phyloP scores from a whole-genome alignment of 768 basidiomycete genomes.

The Suillus plorans region DNA sequence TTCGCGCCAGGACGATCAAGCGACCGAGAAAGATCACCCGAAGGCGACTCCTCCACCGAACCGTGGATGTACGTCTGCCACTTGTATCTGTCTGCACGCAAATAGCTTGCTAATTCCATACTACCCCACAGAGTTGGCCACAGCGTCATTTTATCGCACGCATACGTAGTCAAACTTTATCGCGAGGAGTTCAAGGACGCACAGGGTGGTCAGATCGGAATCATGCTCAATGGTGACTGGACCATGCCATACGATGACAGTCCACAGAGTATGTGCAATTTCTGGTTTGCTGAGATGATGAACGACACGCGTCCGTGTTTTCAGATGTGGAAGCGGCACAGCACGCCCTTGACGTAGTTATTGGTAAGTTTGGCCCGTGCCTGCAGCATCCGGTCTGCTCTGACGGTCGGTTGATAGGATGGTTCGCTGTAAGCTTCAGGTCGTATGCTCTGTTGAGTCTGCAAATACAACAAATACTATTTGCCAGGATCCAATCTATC shows the following conservation, averaged over 20 bases:
- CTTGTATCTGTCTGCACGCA: background rate
- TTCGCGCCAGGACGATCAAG: constrained; percentile 73
- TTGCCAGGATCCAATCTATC: constrained; percentile 62
- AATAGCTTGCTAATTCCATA: background rate
- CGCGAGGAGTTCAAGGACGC: constrained; percentile 60
- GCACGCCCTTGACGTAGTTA: constrained; percentile 68
- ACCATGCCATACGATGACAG: constrained; percentile 68
- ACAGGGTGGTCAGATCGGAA: constrained; percentile 72
- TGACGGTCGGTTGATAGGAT: constrained; percentile 38
- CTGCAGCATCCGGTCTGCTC: constrained; percentile 18
- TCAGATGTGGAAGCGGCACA: constrained; percentile 69
- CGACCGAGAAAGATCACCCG: constrained; percentile 56
- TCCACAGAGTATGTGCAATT: constrained; percentile 54
- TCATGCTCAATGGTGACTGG: constrained; percentile 79
- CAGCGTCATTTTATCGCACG: constrained; percentile 67
- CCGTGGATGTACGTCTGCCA: constrained; percentile 60
- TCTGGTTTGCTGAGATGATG: background rate
- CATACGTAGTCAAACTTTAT: constrained; percentile 63
- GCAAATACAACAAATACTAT: background rate
- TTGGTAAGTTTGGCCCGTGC: constrained; percentile 49
- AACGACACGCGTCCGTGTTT: constrained; percentile 4
- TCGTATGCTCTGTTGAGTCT: background rate
- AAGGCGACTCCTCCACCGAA: constrained; percentile 64
- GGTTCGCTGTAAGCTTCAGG: constrained; percentile 50
- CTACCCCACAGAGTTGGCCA: constrained; percentile 56